Conservation (phyloP, 2,329 filamentous ascomycete genomes). For the Penicillium sp. region DNA sequence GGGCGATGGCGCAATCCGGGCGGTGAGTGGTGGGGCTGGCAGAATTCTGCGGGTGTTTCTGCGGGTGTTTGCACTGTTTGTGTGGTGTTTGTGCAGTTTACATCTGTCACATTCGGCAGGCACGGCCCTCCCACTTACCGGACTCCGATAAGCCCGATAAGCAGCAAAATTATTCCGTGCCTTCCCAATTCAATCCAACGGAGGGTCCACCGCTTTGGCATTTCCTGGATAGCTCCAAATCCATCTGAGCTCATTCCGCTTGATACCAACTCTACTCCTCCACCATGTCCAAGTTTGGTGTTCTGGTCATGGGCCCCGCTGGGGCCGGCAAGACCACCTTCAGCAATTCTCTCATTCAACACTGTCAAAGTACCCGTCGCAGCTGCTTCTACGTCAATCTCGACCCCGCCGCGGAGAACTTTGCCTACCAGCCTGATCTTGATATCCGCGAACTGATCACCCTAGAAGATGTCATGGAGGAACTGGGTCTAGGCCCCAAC, state of each 20-base stretch:
- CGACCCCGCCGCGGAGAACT: constrained; percentile 91
- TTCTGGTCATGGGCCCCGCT: constrained; percentile 93
- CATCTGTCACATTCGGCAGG: not conserved
- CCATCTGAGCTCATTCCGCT: not conserved
- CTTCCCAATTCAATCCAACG: not conserved
- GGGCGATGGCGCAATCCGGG: constrained; percentile 36
- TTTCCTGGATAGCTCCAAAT: not conserved
- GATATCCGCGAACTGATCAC: constrained; percentile 96
- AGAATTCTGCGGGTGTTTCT: not conserved
- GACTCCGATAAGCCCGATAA: constrained; percentile 22
- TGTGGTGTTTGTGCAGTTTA: not conserved
- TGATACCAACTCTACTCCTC: not conserved
- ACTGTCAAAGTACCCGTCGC: constrained; percentile 86
- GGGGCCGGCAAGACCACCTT: constrained; percentile 98
- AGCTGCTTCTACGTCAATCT: constrained; percentile 98
- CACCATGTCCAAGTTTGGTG: constrained; percentile 88
- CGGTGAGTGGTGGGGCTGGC: constrained; percentile 21
- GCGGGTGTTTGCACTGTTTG: constrained; percentile 2
- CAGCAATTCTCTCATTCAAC: constrained; percentile 88
- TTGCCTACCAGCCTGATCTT: constrained; percentile 87
- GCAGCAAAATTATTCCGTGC: not conserved
- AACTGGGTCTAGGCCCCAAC: constrained; percentile 87
- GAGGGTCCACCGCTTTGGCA: not conserved
- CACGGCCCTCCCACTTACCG: not conserved
- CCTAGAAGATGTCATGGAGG: constrained; percentile 95